Percentiles rank a stretch among this genome's conserved stretches.
Evolutionary conservation across 2,329 filamentous ascomycete genomes (phyloP).

Genomic region (Apiospora rasikravindrae): DNA sequence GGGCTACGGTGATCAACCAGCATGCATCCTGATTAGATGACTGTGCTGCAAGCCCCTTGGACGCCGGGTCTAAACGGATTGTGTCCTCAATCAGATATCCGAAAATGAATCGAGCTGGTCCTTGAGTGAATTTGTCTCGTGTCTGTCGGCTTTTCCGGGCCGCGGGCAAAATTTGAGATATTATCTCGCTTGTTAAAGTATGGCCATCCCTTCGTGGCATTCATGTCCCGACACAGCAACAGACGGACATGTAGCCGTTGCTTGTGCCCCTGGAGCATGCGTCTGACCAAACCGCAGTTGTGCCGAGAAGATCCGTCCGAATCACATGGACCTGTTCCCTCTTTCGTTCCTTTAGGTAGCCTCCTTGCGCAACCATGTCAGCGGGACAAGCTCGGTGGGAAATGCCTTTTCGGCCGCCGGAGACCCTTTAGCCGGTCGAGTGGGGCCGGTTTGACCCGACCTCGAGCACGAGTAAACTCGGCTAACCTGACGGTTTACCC

Average conservation of each 20-base stretch:
- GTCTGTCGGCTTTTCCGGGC: constrained; percentile 2
- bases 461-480: background rate
- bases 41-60: background rate
- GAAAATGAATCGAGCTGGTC: background rate
- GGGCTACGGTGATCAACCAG: background rate
- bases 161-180: constrained; percentile 1
- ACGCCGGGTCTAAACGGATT: background rate
- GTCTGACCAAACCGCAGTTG: background rate
- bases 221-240: background rate
- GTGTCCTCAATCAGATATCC: background rate
- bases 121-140: background rate
- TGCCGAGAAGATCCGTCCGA: background rate
- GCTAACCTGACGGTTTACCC: background rate
- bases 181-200: background rate
- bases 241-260: background rate
- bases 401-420: constrained; percentile 4
- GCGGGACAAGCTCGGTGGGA: constrained; percentile 2
- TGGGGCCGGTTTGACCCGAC: constrained; percentile 15
- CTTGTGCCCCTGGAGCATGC: background rate
- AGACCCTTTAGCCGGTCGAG: background rate
- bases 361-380: background rate
- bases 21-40: background rate
- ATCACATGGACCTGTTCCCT: background rate
- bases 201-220: background rate
- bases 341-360: background rate